A percentile compares a stretch with the other conserved stretches of the same genome.
Conservation (phyloP, 2,329 filamentous ascomycete species). For the Cladosporium oxysporum region DNA sequence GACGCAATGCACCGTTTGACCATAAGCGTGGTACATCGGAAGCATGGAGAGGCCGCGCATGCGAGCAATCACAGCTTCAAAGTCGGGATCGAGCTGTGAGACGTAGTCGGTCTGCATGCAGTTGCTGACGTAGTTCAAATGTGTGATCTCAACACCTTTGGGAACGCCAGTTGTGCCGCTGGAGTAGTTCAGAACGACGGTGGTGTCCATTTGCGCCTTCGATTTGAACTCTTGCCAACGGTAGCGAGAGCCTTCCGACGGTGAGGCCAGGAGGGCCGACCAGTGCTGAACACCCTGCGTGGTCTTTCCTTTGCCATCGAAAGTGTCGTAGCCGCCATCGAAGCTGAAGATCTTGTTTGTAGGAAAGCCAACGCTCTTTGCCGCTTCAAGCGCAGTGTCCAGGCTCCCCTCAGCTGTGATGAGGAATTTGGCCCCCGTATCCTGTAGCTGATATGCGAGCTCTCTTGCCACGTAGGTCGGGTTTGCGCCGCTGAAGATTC, state of each 20-base stretch:
- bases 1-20: constrained; percentile 69
- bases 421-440: constrained; percentile 68
- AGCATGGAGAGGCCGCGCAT: constrained; percentile 65
- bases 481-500: constrained; percentile 76
- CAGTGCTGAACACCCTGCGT: constrained; percentile 59
- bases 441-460: constrained; percentile 72
- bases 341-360: constrained; percentile 64
- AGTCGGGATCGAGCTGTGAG: constrained; percentile 50
- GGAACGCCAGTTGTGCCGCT: constrained; percentile 78
- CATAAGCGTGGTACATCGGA: constrained; percentile 64
- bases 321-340: constrained; percentile 54
- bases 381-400: constrained; percentile 67
- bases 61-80: constrained; percentile 45
- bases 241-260: constrained; percentile 57
- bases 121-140: constrained; percentile 75
- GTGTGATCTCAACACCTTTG: constrained; percentile 82
- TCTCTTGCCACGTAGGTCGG: constrained; percentile 70
- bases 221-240: constrained; percentile 61
- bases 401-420: constrained; percentile 63
- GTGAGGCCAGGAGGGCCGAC: constrained; percentile 60
- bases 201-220: constrained; percentile 53
- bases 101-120: constrained; percentile 60
- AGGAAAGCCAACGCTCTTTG: constrained; percentile 57
- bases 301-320: constrained; percentile 40
- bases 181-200: constrained; percentile 76